phyloP scores from a whole-genome alignment of 2,329 filamentous ascomycete genomes.

The Penicillium sp. region DNA sequence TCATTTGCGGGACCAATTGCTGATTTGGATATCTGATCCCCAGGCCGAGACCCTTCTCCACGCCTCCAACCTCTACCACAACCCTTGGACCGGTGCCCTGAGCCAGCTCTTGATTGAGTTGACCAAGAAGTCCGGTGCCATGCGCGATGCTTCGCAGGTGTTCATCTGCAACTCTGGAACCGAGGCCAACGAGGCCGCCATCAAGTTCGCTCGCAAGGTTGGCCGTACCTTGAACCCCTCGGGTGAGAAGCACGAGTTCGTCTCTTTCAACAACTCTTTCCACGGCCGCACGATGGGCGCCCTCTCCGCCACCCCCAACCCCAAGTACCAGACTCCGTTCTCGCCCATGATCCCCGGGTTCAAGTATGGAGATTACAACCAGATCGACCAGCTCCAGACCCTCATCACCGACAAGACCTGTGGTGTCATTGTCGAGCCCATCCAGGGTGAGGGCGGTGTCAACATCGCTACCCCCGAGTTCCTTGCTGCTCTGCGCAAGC shows the following conservation, averaged over 20 bases:
- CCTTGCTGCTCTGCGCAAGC: conserved; percentile 75
- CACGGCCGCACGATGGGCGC: conserved; percentile 96
- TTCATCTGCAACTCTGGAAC: conserved; percentile 97
- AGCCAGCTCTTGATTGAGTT: conserved; percentile 82
- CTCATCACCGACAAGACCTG: conserved; percentile 85
- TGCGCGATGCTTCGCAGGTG: conserved; percentile 75
- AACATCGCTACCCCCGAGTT: conserved; percentile 82
- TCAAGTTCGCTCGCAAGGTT: conserved; percentile 94
- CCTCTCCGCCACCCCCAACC: conserved; percentile 93
- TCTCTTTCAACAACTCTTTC: conserved; percentile 90
- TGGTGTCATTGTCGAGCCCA: conserved; percentile 93
- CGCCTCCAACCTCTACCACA: conserved; percentile 95
- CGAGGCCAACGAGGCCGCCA: conserved; percentile 95
- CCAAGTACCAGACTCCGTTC: conserved; percentile 96
- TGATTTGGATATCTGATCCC: conserved; percentile 24
- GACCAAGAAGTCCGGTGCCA: conserved; percentile 75
- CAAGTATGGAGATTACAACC: conserved; percentile 81
- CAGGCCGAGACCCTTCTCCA: conserved; percentile 76
- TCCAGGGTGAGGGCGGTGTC: conserved; percentile 95
- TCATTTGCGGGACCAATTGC: not conserved
- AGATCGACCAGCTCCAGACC: conserved; percentile 68
- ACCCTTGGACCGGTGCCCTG: conserved; percentile 88
- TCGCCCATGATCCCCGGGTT: conserved; percentile 95
- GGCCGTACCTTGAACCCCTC: conserved; percentile 74
- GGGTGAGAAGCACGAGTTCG: conserved; percentile 75